Evolutionary conservation across 2,329 filamentous ascomycete species (phyloP).

Genomic region (Neocatenulostroma microsporum): DNA sequence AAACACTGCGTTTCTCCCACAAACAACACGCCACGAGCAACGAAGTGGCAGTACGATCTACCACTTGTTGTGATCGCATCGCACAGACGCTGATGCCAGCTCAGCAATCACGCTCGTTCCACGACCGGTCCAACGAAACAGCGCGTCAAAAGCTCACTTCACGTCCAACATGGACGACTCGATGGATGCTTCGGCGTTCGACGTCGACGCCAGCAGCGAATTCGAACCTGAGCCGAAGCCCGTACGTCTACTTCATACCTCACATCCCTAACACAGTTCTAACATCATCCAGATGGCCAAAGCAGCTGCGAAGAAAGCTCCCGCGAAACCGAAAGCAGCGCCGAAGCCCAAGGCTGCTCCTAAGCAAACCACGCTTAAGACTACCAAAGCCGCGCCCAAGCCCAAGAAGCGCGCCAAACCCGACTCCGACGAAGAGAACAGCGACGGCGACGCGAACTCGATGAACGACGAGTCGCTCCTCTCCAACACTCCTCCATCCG

Average conservation of each 20-base stretch:
- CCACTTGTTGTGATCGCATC: background rate
- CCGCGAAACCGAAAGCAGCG: slow-evolving; percentile 24
- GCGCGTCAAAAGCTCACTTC: background rate
- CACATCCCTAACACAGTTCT: slow-evolving; percentile 12
- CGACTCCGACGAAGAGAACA: slow-evolving; percentile 57
- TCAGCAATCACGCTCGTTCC: background rate
- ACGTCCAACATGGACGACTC: slow-evolving; percentile 32
- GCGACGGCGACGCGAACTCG: slow-evolving; percentile 40
- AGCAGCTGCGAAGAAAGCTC: slow-evolving; percentile 19
- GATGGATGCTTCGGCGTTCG: slow-evolving; percentile 33
- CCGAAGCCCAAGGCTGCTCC: slow-evolving; percentile 30
- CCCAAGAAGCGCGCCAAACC: slow-evolving; percentile 64
- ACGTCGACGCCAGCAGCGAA: slow-evolving; percentile 37
- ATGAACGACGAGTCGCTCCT: slow-evolving; percentile 58
- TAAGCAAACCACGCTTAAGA: slow-evolving; percentile 36
- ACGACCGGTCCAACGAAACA: slow-evolving; percentile 14
- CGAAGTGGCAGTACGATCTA: background rate
- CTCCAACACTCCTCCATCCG: slow-evolving; percentile 68
- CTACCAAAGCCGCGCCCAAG: slow-evolving; percentile 27
- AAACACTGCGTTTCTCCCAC: too few relatives aligned
- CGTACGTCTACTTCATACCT: slow-evolving; percentile 13
- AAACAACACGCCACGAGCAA: too few relatives aligned
- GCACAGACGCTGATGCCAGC: slow-evolving; percentile 6
- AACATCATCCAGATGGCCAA: slow-evolving; percentile 26
- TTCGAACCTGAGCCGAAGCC: slow-evolving; percentile 30